A percentile compares a stretch with the other conserved stretches of the same genome.
phyloP scores from a whole-genome alignment of 2,329 filamentous ascomycete species.

The Paecilomyces niveus region DNA sequence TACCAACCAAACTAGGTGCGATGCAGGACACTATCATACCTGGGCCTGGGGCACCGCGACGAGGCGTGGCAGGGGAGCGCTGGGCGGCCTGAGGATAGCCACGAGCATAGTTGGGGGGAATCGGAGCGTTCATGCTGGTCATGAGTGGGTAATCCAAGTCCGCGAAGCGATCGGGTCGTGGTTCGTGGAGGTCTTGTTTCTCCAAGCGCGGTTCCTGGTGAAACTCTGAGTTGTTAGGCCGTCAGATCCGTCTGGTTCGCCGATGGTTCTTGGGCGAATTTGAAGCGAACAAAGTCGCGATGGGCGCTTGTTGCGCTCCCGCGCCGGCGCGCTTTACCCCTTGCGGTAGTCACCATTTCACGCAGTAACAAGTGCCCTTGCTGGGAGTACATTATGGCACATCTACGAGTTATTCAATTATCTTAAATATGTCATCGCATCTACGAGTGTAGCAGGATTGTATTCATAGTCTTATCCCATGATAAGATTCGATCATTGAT shows the following conservation, averaged over 20 bases:
- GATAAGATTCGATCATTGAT: background rate
- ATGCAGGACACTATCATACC: constrained; percentile 16
- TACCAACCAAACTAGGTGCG: background rate
- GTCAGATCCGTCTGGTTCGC: constrained; percentile 4
- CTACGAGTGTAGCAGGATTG: background rate
- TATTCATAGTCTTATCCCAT: background rate
- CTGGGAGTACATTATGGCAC: background rate
- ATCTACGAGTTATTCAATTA: background rate
- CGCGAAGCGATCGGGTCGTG: background rate
- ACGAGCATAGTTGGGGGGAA: constrained; percentile 37
- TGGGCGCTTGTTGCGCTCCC: constrained; percentile 15
- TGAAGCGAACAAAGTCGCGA: constrained; percentile 23
- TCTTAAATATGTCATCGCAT: background rate
- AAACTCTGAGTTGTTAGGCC: background rate
- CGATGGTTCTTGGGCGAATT: constrained; percentile 2
- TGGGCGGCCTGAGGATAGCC: constrained; percentile 32
- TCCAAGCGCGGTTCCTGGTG: background rate
- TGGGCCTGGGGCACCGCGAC: constrained; percentile 31
- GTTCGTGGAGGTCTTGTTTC: background rate
- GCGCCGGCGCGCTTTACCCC: constrained; percentile 24
- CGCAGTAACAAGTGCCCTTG: background rate
- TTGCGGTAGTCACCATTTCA: constrained; percentile 16
- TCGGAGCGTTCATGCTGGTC: constrained; percentile 29
- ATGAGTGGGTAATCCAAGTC: constrained; percentile 6
- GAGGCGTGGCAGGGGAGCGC: constrained; percentile 36